These are phyloP conservation scores for Hymenoscyphus salicellus DNA, from an alignment of 2,329 filamentous ascomycete genomes.

Conservation along the genomic window DNA sequence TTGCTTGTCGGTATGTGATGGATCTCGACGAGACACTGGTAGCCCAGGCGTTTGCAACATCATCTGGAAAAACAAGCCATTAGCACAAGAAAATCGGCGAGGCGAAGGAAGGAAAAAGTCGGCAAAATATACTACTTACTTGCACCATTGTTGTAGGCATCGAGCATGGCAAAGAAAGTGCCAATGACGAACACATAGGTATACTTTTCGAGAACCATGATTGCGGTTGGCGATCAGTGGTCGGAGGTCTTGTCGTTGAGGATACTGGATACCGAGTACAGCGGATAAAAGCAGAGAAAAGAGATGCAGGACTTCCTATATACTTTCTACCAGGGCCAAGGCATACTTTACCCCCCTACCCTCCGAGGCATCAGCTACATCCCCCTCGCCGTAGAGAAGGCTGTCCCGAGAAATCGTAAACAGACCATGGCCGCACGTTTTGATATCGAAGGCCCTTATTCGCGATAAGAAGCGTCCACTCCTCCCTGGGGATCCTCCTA, in stretches of 20 bases:
- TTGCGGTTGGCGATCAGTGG: constrained; percentile 12
- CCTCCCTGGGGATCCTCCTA: too few species aligned
- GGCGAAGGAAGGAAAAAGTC: not conserved
- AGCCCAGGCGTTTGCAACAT: constrained; percentile 82
- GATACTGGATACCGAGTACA: not conserved
- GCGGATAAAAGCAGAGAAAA: not conserved
- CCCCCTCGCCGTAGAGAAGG: not conserved
- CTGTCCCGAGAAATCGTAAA: not conserved
- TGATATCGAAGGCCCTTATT: not conserved
- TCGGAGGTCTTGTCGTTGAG: not conserved
- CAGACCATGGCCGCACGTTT: not conserved
- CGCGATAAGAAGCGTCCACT: not conserved
- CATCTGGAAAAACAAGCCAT: constrained; percentile 48
- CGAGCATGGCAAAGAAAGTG: constrained; percentile 54
- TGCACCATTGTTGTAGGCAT: constrained; percentile 58
- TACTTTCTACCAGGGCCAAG: not conserved
- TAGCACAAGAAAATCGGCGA: constrained; percentile 3
- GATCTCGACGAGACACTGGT: constrained; percentile 80
- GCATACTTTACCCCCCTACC: not conserved
- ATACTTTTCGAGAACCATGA: constrained; percentile 44
- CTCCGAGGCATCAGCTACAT: not conserved
- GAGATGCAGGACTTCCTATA: not conserved
- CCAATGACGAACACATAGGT: constrained; percentile 57
- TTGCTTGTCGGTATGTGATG: constrained; percentile 66
- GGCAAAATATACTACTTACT: constrained; percentile 18